Percentiles rank a stretch among this genome's conserved stretches.
These are phyloP conservation scores for Plasmodium cynomolgi DNA, from an alignment of 169 alveolate species.

Conservation along the genomic window DNA sequence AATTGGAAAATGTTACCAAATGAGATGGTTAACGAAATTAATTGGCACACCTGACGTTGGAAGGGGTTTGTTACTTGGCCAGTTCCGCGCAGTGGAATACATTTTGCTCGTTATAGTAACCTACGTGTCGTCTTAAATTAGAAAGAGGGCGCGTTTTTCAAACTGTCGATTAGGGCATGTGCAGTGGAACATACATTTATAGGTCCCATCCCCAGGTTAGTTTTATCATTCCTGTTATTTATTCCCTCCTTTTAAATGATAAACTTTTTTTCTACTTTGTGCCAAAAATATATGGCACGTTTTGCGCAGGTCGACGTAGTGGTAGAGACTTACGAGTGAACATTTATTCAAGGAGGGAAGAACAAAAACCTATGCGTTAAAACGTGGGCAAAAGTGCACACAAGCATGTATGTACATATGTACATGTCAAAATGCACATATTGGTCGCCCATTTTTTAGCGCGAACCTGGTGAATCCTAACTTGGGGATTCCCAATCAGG, in stretches of 20 bases:
- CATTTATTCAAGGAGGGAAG: not conserved
- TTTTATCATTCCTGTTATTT: not conserved
- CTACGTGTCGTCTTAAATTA: not conserved
- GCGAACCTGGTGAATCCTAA: not conserved
- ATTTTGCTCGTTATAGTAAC: not conserved
- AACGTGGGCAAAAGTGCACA: not conserved
- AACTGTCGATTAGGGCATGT: not conserved
- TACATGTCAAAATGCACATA: not conserved
- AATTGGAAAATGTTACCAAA: not conserved
- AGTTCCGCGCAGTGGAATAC: not conserved
- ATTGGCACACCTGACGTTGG: not conserved
- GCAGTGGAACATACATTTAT: not conserved
- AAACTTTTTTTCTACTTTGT: not conserved
- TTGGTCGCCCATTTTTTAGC: not conserved
- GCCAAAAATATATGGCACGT: not conserved
- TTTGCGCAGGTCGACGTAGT: not conserved
- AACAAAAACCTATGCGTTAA: not conserved
- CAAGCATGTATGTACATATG: not conserved
- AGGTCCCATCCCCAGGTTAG: not conserved
- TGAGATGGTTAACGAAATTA: not conserved
- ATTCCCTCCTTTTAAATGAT: not conserved
- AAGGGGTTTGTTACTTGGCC: not conserved
- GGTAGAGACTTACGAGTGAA: not conserved
- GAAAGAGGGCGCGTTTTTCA: not conserved
- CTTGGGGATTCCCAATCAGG: not conserved